Conservation (phyloP, 2,329 filamentous ascomycete species). For the Phaeosphaeriaceae sp. region DNA sequence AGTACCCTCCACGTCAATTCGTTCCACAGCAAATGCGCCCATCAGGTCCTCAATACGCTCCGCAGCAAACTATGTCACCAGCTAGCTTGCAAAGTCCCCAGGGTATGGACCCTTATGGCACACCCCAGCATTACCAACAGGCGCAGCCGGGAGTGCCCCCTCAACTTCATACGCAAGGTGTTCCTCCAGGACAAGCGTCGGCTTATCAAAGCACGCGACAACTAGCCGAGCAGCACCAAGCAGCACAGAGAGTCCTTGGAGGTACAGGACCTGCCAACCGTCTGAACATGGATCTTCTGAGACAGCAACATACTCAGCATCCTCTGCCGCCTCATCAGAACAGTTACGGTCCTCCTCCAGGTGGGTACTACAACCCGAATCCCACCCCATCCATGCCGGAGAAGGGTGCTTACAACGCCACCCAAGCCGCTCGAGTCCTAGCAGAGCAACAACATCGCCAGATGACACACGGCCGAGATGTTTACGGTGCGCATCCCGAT, state of each 20-base stretch:
- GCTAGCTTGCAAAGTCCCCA: slow-evolving; percentile 19
- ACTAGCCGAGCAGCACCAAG: slow-evolving; percentile 29
- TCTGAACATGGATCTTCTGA: slow-evolving; percentile 8
- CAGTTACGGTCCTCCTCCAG: slow-evolving; percentile 19
- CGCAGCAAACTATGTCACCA: slow-evolving; percentile 20
- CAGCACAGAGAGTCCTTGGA: slow-evolving; percentile 11
- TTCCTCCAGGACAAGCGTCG: slow-evolving; percentile 21
- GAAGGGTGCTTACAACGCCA: slow-evolving; percentile 23
- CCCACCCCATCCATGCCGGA: slow-evolving; percentile 13
- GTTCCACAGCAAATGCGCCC: slow-evolving; percentile 19
- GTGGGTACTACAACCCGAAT: slow-evolving; percentile 37
- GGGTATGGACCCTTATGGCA: slow-evolving; percentile 18
- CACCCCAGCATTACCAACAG: slow-evolving; percentile 17
- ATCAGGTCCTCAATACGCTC: slow-evolving; percentile 16
- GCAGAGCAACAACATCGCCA: slow-evolving; percentile 19
- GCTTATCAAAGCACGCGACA: slow-evolving; percentile 33
- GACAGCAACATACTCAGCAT: slow-evolving; percentile 11
- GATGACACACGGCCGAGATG: slow-evolving; percentile 6
- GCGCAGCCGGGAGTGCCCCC: slow-evolving; percentile 10
- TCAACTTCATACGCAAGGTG: slow-evolving; percentile 12
- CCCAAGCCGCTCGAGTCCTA: slow-evolving; percentile 21
- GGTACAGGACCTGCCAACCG: slow-evolving; percentile 7
- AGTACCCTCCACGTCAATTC: slow-evolving; percentile 22
- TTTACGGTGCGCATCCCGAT: slow-evolving; percentile 6
- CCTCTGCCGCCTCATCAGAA: slow-evolving; percentile 13